Evolutionary conservation across 768 basidiomycete species (phyloP), one percentile per base, ranked within the genome.

Genomic region (Paxillus ammoniavirescens): DNA sequence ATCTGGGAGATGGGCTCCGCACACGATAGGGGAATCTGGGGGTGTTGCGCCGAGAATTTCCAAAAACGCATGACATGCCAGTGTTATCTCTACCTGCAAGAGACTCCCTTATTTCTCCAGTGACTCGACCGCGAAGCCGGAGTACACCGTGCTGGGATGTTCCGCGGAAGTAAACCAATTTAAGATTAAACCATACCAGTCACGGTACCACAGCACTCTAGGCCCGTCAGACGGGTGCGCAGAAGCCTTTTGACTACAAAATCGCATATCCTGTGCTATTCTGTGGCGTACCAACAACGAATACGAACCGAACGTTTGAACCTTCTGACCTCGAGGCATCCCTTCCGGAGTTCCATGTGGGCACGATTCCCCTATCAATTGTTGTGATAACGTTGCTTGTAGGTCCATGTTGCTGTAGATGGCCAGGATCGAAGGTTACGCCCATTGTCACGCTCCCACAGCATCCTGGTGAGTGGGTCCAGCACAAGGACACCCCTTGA

Each of bases 401-500:
- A 4, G 61, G 56, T 54, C 61, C 63, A 60, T 54, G 53, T 57
- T 67, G 60, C 65, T 60, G 65, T 61, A 15, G 50, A 49, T 52
- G 23, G 45, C 40, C 6, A 26, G 26, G 26, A 26, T 26, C 3
- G 26, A 26, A 26, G 2, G 26, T 26, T 26, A 26, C 26, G 26
- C 23, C 23, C 26, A 26, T 26, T 0, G 26, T 6, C 3, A 26
- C 6, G 26, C 26, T 26, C 26, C 26, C 26, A 26, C 26, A 26
- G 26, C 26, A 26, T 26, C 26, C 5, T 26, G 26, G 3, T 26
- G 26, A 4, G 5, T 26, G 26, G 3, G 26, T 6, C 26, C 26
- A 2, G 6, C 3, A 26, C 26, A 26, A 26, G 26, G 26, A 26
- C 26, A 26, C 26, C 2, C 26, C 26, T 26, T 26, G 26, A 26